Conservation (phyloP, 495 filamentous ascomycete species). For the Neurospora tetraspora region DNA sequence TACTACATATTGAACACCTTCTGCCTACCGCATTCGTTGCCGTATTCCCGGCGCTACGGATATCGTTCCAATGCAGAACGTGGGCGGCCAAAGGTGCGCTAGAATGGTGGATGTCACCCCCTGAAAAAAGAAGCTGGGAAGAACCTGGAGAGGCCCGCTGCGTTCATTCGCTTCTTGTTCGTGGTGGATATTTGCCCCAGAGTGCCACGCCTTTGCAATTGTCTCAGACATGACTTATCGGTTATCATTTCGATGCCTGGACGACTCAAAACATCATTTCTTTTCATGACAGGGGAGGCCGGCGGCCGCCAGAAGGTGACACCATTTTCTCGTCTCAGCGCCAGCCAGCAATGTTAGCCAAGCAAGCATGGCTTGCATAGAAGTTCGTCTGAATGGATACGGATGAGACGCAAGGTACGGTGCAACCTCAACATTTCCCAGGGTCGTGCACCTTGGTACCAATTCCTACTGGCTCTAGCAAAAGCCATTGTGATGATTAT, state of each 20-base stretch:
- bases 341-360: background rate
- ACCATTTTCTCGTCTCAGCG: background rate
- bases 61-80: background rate
- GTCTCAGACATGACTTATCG: background rate
- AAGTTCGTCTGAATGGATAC: background rate
- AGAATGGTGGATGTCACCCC: background rate
- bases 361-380: background rate
- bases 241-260: background rate
- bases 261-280: background rate
- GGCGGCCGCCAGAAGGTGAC: background rate
- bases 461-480: background rate
- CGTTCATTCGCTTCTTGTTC: background rate
- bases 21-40: background rate
- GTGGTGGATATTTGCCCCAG: background rate
- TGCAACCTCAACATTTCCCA: background rate
- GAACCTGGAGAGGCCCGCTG: background rate
- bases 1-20: background rate
- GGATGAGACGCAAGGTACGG: background rate
- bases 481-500: background rate
- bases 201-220: background rate
- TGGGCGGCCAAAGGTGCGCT: background rate
- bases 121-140: background rate
- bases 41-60: background rate
- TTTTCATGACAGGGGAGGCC: background rate
- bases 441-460: background rate